Evolutionary conservation across 2,329 filamentous ascomycete genomes (phyloP).

Genomic region (Paraphoma sp.): DNA sequence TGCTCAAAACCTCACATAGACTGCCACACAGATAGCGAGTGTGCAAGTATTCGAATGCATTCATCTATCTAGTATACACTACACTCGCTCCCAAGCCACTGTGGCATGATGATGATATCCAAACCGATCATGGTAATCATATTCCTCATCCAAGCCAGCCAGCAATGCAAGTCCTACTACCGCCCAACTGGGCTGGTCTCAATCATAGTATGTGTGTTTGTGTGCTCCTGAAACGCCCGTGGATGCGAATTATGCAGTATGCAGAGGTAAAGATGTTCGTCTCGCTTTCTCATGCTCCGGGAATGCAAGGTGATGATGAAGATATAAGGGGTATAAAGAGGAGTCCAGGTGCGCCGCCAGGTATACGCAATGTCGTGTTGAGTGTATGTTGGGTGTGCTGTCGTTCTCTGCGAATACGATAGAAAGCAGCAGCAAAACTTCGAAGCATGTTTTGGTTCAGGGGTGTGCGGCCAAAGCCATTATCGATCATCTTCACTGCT

Average conservation of each 20-base stretch:
- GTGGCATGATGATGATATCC: slow-evolving; percentile 1
- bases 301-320: neutral
- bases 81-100: neutral
- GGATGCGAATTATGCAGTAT: neutral
- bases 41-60: neutral
- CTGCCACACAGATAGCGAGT: neutral
- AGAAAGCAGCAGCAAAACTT: neutral
- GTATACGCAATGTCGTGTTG: too few species aligned
- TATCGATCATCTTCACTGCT: slow-evolving; percentile 43
- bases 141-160: slow-evolving; percentile 1
- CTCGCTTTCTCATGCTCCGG: neutral
- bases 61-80: neutral
- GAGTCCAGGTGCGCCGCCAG: neutral
- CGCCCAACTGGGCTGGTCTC: slow-evolving; percentile 1
- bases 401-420: neutral
- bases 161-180: neutral
- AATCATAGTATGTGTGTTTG: neutral
- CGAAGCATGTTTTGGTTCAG: neutral
- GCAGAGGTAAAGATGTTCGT: neutral
- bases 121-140: slow-evolving; percentile 2
- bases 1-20: neutral
- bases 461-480: slow-evolving; percentile 1
- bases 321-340: neutral
- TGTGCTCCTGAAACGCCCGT: neutral
- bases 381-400: neutral